These are phyloP conservation scores for Salvia miltiorrhiza DNA, from an alignment of 257 asterid genomes.

Conservation along the genomic window DNA sequence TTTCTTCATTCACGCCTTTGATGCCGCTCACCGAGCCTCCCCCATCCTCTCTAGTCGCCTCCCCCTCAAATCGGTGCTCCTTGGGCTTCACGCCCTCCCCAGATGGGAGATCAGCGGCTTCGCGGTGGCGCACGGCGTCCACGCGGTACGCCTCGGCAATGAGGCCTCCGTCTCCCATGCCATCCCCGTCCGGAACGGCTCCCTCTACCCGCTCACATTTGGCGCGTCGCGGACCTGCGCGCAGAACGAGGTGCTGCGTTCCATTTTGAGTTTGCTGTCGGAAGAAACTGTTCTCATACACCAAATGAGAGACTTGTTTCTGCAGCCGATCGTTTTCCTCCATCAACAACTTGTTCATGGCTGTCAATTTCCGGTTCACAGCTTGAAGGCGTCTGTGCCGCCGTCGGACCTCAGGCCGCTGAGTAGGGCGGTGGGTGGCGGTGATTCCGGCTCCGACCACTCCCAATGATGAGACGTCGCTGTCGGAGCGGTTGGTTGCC, in stretches of 20 bases:
- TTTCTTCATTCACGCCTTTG: too few relatives aligned
- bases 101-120: constrained; percentile 85
- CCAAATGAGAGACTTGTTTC: constrained; percentile 94
- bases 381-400: constrained; percentile 86
- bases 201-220: constrained; percentile 87
- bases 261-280: constrained; percentile 85
- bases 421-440: too few relatives aligned
- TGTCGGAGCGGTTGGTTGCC: too few relatives aligned
- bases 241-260: constrained; percentile 75
- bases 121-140: constrained; percentile 75
- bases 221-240: too few relatives aligned
- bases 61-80: too few relatives aligned
- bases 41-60: too few relatives aligned
- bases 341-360: constrained; percentile 97
- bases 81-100: constrained; percentile 59
- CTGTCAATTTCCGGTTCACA: constrained; percentile 82
- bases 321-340: constrained; percentile 98
- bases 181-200: constrained; percentile 59
- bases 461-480: too few relatives aligned
- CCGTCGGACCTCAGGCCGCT: too few relatives aligned
- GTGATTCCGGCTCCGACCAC: too few relatives aligned
- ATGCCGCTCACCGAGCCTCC: too few relatives aligned
- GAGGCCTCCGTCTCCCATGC: constrained; percentile 83
- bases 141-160: constrained; percentile 89
- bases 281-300: constrained; percentile 80